Conservation (phyloP, 140 eudicot species). For the Oenanthe javanica region DNA sequence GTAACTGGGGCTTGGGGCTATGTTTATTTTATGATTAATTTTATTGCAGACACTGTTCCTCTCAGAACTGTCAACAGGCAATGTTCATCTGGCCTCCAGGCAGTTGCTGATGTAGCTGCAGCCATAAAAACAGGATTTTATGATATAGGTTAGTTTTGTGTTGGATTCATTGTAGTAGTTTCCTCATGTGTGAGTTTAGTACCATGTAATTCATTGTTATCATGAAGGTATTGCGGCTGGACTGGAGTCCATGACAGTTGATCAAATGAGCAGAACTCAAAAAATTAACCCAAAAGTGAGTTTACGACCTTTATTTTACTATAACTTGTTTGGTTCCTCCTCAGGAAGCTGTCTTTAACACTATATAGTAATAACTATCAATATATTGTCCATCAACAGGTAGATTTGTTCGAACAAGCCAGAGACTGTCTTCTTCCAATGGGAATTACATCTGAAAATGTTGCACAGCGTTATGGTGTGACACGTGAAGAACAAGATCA, state of each 20-base stretch:
- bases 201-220: neutral
- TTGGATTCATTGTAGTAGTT: neutral
- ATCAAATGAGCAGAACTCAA: slow-evolving; percentile 26
- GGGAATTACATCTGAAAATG: slow-evolving; percentile 95
- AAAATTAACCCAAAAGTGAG: slow-evolving; percentile 55
- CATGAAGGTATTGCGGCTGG: slow-evolving; percentile 72
- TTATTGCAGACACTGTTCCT: slow-evolving; percentile 64
- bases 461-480: slow-evolving; percentile 78
- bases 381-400: slow-evolving; percentile 29
- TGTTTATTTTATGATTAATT: neutral
- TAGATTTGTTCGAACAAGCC: slow-evolving; percentile 61
- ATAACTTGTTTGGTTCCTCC: neutral
- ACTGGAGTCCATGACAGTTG: slow-evolving; percentile 57
- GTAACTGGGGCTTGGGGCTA: neutral
- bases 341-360: neutral
- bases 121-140: slow-evolving; percentile 85
- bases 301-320: neutral
- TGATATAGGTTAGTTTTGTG: slow-evolving; percentile 46
- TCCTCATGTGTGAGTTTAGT: too few species aligned
- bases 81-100: slow-evolving; percentile 97
- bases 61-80: slow-evolving; percentile 94
- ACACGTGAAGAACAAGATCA: slow-evolving; percentile 86
- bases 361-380: neutral
- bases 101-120: slow-evolving; percentile 97
- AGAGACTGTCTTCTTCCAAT: slow-evolving; percentile 91